Conservation (phyloP, 2,329 filamentous ascomycete species). For the Aspergillus latus region DNA sequence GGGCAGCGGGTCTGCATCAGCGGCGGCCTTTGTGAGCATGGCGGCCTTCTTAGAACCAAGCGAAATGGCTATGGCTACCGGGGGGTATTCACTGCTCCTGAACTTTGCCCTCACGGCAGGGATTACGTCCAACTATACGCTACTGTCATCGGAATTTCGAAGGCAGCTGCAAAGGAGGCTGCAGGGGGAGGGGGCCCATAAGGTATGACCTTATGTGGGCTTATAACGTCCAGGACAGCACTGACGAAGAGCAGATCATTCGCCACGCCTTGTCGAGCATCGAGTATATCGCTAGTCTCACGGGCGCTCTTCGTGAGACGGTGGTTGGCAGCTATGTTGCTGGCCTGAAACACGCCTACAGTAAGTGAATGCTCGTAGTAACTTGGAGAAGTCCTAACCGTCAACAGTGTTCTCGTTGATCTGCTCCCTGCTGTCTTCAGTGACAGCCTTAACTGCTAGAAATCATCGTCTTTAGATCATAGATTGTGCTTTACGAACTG, state of each 20-base stretch:
- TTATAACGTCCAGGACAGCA: not conserved
- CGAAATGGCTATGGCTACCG: constrained; percentile 52
- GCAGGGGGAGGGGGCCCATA: constrained; percentile 26
- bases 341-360: constrained; percentile 13
- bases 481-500: too few relatives aligned
- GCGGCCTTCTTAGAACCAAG: constrained; percentile 47
- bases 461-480: constrained; percentile 10
- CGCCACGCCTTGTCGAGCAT: constrained; percentile 13
- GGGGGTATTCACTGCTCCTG: constrained; percentile 49
- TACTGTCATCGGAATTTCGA: constrained; percentile 39
- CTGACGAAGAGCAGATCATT: constrained; percentile 9
- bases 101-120: constrained; percentile 46
- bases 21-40: constrained; percentile 52
- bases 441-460: constrained; percentile 7
- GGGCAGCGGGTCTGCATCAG: constrained; percentile 49
- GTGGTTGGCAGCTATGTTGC: constrained; percentile 15
- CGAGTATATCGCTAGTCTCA: constrained; percentile 12
- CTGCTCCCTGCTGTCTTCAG: constrained; percentile 3
- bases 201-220: constrained; percentile 12
- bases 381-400: not conserved
- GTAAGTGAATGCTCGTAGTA: constrained; percentile 1
- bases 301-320: constrained; percentile 6
- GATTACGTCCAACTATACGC: constrained; percentile 39
- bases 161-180: constrained; percentile 33
- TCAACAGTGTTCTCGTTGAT: constrained; percentile 9